Evolutionary conservation across 2,329 filamentous ascomycete species (phyloP).

Genomic region (Diaporthe batatas): DNA sequence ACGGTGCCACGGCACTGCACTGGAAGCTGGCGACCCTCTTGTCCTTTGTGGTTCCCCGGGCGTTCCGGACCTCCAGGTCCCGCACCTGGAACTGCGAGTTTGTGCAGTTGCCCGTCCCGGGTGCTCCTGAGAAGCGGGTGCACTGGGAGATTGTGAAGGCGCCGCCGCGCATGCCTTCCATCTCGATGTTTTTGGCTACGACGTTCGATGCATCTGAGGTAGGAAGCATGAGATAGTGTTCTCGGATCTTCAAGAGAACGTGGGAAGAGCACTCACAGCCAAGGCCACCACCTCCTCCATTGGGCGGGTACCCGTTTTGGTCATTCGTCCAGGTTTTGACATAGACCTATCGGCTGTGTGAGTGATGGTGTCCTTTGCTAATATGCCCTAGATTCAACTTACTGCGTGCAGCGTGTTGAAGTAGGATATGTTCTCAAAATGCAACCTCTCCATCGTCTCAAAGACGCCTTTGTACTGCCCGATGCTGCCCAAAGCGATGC

Average conservation of each 20-base stretch:
- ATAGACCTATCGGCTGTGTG: conserved; percentile 47
- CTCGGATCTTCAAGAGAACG: too few relatives aligned
- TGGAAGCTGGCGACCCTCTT: conserved; percentile 38
- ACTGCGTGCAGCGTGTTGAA: conserved; percentile 55
- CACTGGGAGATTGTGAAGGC: conserved; percentile 45
- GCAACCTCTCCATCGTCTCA: conserved; percentile 59
- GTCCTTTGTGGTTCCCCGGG: conserved; percentile 29
- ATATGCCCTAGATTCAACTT: neutral
- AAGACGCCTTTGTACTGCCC: conserved; percentile 60
- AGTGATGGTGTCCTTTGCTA: neutral
- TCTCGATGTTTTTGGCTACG: conserved; percentile 35
- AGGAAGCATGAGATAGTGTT: neutral
- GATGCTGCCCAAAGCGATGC: conserved; percentile 62
- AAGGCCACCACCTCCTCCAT: conserved; percentile 62
- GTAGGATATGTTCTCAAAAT: conserved; percentile 55
- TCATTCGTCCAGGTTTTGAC: conserved; percentile 65
- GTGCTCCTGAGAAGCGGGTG: conserved; percentile 46
- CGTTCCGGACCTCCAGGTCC: conserved; percentile 42
- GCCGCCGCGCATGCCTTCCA: conserved; percentile 42
- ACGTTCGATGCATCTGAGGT: conserved; percentile 34
- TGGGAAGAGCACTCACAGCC: conserved; percentile 51
- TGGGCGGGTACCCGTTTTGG: conserved; percentile 58
- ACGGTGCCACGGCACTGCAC: conserved; percentile 40
- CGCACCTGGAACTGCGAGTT: conserved; percentile 44
- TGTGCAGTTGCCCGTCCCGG: conserved; percentile 45